Evolutionary conservation across 805 yeast species (phyloP).

Genomic region (Candida xyloterini): DNA sequence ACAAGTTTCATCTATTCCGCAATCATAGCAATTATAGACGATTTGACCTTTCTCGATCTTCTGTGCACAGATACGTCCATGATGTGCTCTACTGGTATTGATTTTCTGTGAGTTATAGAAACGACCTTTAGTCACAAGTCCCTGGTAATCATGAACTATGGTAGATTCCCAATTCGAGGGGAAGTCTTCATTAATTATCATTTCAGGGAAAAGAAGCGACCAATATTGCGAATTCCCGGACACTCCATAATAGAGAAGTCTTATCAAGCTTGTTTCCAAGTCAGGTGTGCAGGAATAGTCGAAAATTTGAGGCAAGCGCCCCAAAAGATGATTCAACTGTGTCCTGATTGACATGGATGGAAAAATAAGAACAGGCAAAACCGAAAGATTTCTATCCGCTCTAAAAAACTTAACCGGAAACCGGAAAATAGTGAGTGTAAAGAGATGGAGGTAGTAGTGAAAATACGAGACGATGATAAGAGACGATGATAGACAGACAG

Average conservation of each 20-base stretch:
- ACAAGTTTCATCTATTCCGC: constrained; percentile 77
- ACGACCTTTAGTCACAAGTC: constrained; percentile 14
- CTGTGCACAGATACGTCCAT: constrained; percentile 67
- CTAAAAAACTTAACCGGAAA: no score
- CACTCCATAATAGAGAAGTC: constrained; percentile 18
- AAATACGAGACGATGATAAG: no score
- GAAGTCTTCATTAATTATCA: constrained; percentile 14
- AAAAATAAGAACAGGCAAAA: background rate
- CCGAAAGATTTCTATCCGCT: no score
- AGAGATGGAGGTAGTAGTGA: no score
- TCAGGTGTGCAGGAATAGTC: constrained; percentile 20
- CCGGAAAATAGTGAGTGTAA: no score
- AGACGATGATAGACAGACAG: no score
- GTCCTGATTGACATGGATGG: constrained; percentile 2
- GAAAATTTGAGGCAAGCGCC: constrained; percentile 13
- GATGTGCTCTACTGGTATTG: constrained; percentile 37
- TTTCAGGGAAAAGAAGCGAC: constrained; percentile 18
- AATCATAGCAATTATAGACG: constrained; percentile 69
- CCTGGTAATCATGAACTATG: constrained; percentile 11
- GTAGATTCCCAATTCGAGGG: constrained; percentile 28
- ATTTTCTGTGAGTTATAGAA: constrained; percentile 22
- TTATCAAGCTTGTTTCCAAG: constrained; percentile 16
- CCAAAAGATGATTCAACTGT: constrained; percentile 10
- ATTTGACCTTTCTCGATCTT: constrained; percentile 60
- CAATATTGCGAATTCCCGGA: constrained; percentile 18